phyloP scores from a whole-genome alignment of 1,139 yeast genomes.

The Sugiyamaella xylanicola region DNA sequence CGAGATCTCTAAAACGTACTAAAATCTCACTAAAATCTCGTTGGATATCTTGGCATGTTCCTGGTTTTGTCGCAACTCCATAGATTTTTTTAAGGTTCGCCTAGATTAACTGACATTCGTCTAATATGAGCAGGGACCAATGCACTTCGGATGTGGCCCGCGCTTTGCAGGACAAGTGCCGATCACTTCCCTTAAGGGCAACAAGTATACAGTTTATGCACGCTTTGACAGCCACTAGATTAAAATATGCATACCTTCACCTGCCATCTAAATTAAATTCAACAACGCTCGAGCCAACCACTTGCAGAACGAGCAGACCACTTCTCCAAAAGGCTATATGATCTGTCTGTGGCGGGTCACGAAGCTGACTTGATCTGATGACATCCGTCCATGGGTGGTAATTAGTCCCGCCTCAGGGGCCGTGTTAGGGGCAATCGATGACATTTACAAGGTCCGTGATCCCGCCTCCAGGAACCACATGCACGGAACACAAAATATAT shows the following conservation, averaged over 20 bases:
- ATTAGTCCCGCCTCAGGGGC: background rate
- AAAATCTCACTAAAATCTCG: background rate
- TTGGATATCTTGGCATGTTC: background rate
- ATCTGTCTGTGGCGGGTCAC: slow-evolving; percentile 13
- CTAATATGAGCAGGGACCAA: background rate
- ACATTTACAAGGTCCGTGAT: background rate
- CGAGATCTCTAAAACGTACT: background rate
- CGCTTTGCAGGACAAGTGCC: background rate
- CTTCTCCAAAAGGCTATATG: background rate
- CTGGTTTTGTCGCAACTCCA: background rate
- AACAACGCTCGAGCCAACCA: slow-evolving; percentile 14
- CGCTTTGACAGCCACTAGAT: slow-evolving; percentile 9
- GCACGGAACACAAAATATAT: background rate
- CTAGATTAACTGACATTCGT: background rate
- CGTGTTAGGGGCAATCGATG: background rate
- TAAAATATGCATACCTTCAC: slow-evolving; percentile 13
- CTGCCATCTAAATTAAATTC: slow-evolving; percentile 14
- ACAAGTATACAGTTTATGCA: slow-evolving; percentile 1
- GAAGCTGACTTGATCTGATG: background rate
- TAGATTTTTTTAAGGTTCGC: background rate
- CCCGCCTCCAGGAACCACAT: slow-evolving; percentile 1
- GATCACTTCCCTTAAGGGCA: background rate
- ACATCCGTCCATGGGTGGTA: background rate
- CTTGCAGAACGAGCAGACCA: slow-evolving; percentile 4
- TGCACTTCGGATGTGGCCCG: background rate